Evolutionary conservation across 2,329 filamentous ascomycete genomes (phyloP).

Genomic region (Ophiostoma angusticollis): DNA sequence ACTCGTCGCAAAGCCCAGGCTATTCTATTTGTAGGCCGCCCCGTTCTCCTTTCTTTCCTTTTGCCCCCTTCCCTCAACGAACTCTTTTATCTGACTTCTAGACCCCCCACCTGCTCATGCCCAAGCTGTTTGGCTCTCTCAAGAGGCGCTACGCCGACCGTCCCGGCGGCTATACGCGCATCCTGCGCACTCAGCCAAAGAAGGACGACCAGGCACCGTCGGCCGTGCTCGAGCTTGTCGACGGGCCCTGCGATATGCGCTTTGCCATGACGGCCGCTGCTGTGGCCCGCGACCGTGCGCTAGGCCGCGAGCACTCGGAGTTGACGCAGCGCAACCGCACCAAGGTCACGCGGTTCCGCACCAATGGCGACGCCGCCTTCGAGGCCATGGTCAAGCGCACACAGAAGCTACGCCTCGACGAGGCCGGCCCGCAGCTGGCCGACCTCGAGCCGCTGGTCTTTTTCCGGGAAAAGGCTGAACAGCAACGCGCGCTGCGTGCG

Average conservation of each 20-base stretch:
- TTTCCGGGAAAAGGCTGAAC: slow-evolving; percentile 3
- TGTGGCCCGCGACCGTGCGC: slow-evolving; percentile 49
- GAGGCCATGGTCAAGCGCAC: slow-evolving; percentile 47
- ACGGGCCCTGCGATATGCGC: slow-evolving; percentile 84
- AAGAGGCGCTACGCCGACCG: slow-evolving; percentile 64
- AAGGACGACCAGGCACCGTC: slow-evolving; percentile 72
- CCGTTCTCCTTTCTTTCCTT: slow-evolving; percentile 19
- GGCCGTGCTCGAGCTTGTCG: slow-evolving; percentile 88
- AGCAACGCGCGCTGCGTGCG: not conserved
- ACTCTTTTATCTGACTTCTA: slow-evolving; percentile 20
- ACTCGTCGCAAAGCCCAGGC: slow-evolving; percentile 60
- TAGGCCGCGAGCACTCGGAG: slow-evolving; percentile 48
- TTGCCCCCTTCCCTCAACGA: not conserved
- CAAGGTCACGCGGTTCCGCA: slow-evolving; percentile 70
- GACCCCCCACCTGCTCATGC: slow-evolving; percentile 57
- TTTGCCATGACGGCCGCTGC: slow-evolving; percentile 88
- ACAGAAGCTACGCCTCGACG: slow-evolving; percentile 21
- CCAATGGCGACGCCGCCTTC: slow-evolving; percentile 52
- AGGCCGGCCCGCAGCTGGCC: slow-evolving; percentile 13
- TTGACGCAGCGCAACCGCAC: slow-evolving; percentile 65
- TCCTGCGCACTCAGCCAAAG: slow-evolving; percentile 80
- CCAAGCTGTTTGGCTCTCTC: slow-evolving; percentile 79
- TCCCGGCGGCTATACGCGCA: slow-evolving; percentile 87
- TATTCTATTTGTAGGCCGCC: slow-evolving; percentile 61
- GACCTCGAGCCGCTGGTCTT: slow-evolving; percentile 11